Evolutionary conservation across 768 basidiomycete genomes (phyloP).

Genomic region (Daedalea quercina): DNA sequence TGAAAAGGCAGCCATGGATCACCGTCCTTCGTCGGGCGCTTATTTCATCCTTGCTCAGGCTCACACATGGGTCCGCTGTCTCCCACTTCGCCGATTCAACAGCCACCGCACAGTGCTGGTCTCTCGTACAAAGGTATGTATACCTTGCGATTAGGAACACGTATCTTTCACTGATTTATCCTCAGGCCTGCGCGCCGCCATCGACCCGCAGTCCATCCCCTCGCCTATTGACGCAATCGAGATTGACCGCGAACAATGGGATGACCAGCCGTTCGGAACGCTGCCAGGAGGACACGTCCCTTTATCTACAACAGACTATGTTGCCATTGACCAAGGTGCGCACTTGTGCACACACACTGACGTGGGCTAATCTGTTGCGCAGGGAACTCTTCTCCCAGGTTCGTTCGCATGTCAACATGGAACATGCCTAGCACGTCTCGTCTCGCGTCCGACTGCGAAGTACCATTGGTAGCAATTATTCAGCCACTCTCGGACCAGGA

Average conservation of each 20-base stretch:
- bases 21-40: not conserved
- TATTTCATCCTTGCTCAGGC: not conserved
- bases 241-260: slow-evolving; percentile 73
- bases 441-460: slow-evolving; percentile 71
- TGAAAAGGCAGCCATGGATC: not conserved
- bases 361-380: not conserved
- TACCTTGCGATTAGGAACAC: not conserved
- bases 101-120: slow-evolving; percentile 56
- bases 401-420: slow-evolving; percentile 86
- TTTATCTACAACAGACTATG: slow-evolving; percentile 79
- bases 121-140: slow-evolving; percentile 35
- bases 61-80: slow-evolving; percentile 10
- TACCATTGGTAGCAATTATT: slow-evolving; percentile 80
- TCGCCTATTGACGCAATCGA: slow-evolving; percentile 79
- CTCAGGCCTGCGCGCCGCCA: slow-evolving; percentile 74
- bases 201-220: slow-evolving; percentile 89
- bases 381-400: slow-evolving; percentile 91
- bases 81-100: slow-evolving; percentile 34
- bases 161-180: slow-evolving; percentile 1
- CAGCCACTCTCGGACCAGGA: slow-evolving; percentile 89
- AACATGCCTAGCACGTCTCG: slow-evolving; percentile 76
- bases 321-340: slow-evolving; percentile 86
- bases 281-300: slow-evolving; percentile 63
- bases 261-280: slow-evolving; percentile 61
- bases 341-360: not conserved